Percentiles rank a stretch among this genome's conserved stretches.
These are phyloP conservation scores for Hypoxylon lienhwacheense DNA, from an alignment of 495 filamentous ascomycete genomes.

Conservation along the genomic window DNA sequence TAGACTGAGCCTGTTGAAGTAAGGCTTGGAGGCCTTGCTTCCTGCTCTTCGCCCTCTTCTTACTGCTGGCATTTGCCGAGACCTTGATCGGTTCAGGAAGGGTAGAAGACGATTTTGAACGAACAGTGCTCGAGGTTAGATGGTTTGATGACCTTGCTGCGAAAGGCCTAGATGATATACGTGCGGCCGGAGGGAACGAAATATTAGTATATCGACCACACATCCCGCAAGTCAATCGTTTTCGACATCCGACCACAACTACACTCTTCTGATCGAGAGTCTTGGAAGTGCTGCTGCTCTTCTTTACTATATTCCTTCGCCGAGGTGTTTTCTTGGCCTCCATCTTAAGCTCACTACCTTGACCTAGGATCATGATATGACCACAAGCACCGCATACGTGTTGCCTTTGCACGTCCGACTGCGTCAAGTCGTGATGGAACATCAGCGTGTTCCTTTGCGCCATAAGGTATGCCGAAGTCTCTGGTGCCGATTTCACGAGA, in stretches of 20 bases:
- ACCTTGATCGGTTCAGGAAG: slow-evolving; percentile 13
- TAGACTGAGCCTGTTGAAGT: slow-evolving; percentile 46
- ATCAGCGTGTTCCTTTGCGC: slow-evolving; percentile 46
- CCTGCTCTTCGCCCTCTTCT: slow-evolving; percentile 56
- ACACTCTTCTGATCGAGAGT: not conserved
- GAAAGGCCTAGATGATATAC: slow-evolving; percentile 38
- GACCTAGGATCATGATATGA: slow-evolving; percentile 53
- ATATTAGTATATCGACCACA: slow-evolving; percentile 48
- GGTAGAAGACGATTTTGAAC: not conserved
- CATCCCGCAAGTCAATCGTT: slow-evolving; percentile 49
- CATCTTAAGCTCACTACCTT: slow-evolving; percentile 43
- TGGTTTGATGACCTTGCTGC: slow-evolving; percentile 6
- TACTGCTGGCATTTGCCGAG: slow-evolving; percentile 52
- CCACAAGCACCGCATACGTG: slow-evolving; percentile 56
- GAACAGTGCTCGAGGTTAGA: not conserved
- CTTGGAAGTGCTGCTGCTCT: slow-evolving; percentile 6
- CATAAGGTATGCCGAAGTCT: slow-evolving; percentile 55
- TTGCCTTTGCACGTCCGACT: slow-evolving; percentile 48
- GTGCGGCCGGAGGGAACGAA: slow-evolving; percentile 37
- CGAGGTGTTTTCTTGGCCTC: slow-evolving; percentile 32
- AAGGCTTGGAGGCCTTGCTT: slow-evolving; percentile 59
- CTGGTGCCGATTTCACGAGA: slow-evolving; percentile 47
- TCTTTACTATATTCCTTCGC: slow-evolving; percentile 14
- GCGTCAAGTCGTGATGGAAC: slow-evolving; percentile 46
- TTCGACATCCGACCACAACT: slow-evolving; percentile 25